A percentile compares a stretch with the other conserved stretches of the same genome.
Conservation (phyloP, 2,329 filamentous ascomycete genomes). For the Eutypa lata region DNA sequence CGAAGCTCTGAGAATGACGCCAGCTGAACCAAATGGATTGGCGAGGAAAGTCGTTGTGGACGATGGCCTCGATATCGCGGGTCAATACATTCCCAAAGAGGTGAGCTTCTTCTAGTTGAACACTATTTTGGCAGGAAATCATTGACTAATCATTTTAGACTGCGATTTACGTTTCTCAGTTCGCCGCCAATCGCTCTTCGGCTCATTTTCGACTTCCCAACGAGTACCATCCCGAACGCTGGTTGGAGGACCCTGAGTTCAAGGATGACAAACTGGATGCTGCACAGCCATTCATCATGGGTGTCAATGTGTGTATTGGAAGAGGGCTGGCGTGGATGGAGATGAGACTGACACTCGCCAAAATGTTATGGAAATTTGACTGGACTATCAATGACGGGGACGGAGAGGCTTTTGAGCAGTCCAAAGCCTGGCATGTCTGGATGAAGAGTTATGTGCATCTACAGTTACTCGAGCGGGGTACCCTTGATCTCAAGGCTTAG, state of each 20-base stretch:
- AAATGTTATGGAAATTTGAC: slow-evolving; percentile 2
- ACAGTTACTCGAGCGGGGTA: not conserved
- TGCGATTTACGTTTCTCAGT: slow-evolving; percentile 2
- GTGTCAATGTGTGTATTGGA: slow-evolving; percentile 1
- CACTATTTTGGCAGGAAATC: too few relatives aligned
- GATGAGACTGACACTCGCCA: slow-evolving; percentile 3
- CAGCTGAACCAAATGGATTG: slow-evolving; percentile 2
- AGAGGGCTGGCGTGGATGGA: slow-evolving; percentile 3
- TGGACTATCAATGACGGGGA: not conserved
- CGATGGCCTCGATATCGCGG: not conserved
- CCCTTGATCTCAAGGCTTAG: not conserved
- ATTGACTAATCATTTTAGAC: not conserved
- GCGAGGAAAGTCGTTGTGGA: slow-evolving; percentile 1
- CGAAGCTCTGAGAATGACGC: not conserved
- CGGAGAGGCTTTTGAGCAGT: not conserved
- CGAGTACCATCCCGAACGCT: slow-evolving; percentile 1
- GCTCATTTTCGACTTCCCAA: not conserved
- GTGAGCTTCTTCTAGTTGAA: not conserved
- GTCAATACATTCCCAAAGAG: not conserved
- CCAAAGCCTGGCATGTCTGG: slow-evolving; percentile 4
- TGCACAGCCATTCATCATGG: slow-evolving; percentile 3
- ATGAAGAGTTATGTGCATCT: not conserved
- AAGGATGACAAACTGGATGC: slow-evolving; percentile 3
- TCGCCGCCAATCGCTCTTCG: not conserved
- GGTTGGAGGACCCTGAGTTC: not conserved